phyloP scores from a whole-genome alignment of 176 grass and related monocot species.

The Phoenix dactylifera region DNA sequence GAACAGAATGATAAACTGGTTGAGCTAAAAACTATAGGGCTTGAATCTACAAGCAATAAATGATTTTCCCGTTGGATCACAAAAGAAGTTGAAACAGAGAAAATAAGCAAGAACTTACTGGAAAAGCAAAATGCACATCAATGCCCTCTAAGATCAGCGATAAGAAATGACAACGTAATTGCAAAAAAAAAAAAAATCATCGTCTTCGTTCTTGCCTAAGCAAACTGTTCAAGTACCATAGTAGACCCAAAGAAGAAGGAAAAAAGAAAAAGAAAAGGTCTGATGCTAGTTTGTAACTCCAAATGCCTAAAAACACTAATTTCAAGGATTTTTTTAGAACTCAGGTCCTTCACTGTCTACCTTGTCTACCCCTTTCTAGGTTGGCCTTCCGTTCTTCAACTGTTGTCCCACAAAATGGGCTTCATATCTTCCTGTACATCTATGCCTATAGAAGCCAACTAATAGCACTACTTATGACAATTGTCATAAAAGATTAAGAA shows the following conservation, averaged over 20 bases:
- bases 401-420: slow-evolving; percentile 94
- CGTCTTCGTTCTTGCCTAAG: slow-evolving; percentile 40
- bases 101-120: slow-evolving; percentile 19
- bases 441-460: slow-evolving; percentile 33
- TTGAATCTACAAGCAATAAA: too few relatives aligned
- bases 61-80: too few relatives aligned
- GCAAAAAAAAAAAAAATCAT: too few relatives aligned
- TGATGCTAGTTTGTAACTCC: too few relatives aligned
- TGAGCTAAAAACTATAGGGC: too few relatives aligned
- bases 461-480: neutral
- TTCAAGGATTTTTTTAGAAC: too few relatives aligned
- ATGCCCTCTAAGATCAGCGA: neutral
- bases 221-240: slow-evolving; percentile 39
- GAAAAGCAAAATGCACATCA: neutral
- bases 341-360: slow-evolving; percentile 14
- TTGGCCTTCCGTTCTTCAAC: slow-evolving; percentile 74
- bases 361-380: slow-evolving; percentile 98
- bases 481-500: too few relatives aligned
- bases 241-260: neutral
- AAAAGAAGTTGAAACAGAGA: neutral
- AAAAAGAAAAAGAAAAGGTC: too few relatives aligned
- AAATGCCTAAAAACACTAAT: too few relatives aligned
- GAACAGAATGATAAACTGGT: neutral
- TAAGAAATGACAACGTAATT: neutral
- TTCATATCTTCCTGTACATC: slow-evolving; percentile 85